Evolutionary conservation across 2,329 filamentous ascomycete species (phyloP), one percentile per base, ranked within the genome.

Genomic region (Fusarium nanum): DNA sequence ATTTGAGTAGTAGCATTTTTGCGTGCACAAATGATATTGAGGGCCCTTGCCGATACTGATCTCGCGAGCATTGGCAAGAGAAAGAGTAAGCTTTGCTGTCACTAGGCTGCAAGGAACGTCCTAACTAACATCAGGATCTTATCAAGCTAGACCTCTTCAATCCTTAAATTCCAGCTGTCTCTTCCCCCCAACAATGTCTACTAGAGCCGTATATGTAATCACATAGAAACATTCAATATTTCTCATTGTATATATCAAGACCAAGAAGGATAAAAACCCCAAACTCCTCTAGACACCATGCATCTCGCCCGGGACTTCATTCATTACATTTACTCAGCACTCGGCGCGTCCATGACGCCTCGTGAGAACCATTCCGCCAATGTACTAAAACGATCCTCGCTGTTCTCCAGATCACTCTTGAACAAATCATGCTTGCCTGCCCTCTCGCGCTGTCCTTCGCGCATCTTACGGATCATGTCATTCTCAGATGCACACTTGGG

Each of bases 281-380:
- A 61, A 72, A 75, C 71, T 67, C 73, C 72, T 64, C 65, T 64
- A 52, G 56, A 58, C 64, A 68, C 61, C 68, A 52, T 52, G 50
- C 50, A 64, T 57, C 57, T 64, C 52, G 25, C 50, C 54, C 23
- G 13, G 42, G 27, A 37, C 45, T 56, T 32, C 12, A 16, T 34
- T 28, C 46, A 48, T 54, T 44, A 52, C 27, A 54, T 34, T 68
- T 56, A 66, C 65, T 83, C 79, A 46, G 77, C 64, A 65, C 74
- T 78, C 64, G 79, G 77, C 20, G 76, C 84, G 64, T 82, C 80
- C 94, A 98, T 97, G 6, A 98, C 94, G 2, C 96, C 95, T 60
- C 94, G 85, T 1, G 94, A 95, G 84, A 97, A 98, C 88, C 96
- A 99, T 77, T 97, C 93, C 64, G 93, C 93, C 59, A 98, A 88